phyloP scores from a whole-genome alignment of 2,329 filamentous ascomycete species.

The Colletotrichum caudatum region DNA sequence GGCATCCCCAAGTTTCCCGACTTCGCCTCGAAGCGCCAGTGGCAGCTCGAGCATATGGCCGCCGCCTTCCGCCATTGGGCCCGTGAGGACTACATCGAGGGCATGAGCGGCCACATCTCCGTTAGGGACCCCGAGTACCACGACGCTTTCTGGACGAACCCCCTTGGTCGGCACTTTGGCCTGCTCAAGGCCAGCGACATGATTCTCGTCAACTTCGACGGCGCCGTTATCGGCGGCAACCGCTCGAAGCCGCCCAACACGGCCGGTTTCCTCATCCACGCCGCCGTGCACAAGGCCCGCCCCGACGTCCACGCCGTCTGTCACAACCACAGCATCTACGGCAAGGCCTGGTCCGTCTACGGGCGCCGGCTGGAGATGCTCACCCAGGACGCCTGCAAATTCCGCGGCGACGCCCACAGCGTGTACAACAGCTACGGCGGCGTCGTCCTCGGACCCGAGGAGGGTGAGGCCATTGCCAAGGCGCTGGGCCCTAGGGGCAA shows the following conservation, averaged over 20 bases:
- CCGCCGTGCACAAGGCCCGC: conserved; percentile 73
- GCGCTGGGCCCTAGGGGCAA: conserved; percentile 70
- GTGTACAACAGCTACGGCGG: conserved; percentile 70
- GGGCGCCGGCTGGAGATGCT: conserved; percentile 74
- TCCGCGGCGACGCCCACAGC: conserved; percentile 71
- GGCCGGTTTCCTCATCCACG: conserved; percentile 78
- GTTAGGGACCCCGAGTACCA: conserved; percentile 72
- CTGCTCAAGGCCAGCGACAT: conserved; percentile 75
- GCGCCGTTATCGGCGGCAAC: conserved; percentile 74
- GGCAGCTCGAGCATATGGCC: conserved; percentile 71
- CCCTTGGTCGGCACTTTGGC: conserved; percentile 74
- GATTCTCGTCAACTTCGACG: conserved; percentile 71
- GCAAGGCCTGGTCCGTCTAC: conserved; percentile 76
- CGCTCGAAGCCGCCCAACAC: conserved; percentile 70
- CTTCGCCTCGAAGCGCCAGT: conserved; percentile 59
- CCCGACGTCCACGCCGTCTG: conserved; percentile 75
- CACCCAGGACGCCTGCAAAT: conserved; percentile 72
- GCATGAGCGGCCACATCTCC: conserved; percentile 75
- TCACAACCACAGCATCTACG: conserved; percentile 73
- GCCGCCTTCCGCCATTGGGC: conserved; percentile 76
- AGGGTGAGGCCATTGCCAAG: conserved; percentile 72
- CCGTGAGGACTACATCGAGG: conserved; percentile 74
- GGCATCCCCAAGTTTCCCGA: conserved; percentile 51
- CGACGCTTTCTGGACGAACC: conserved; percentile 76
- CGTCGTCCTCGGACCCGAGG: conserved; percentile 68